Conservation (phyloP, 2,329 filamentous ascomycete species). For the Pseudopyrenochaeta lycopersici region DNA sequence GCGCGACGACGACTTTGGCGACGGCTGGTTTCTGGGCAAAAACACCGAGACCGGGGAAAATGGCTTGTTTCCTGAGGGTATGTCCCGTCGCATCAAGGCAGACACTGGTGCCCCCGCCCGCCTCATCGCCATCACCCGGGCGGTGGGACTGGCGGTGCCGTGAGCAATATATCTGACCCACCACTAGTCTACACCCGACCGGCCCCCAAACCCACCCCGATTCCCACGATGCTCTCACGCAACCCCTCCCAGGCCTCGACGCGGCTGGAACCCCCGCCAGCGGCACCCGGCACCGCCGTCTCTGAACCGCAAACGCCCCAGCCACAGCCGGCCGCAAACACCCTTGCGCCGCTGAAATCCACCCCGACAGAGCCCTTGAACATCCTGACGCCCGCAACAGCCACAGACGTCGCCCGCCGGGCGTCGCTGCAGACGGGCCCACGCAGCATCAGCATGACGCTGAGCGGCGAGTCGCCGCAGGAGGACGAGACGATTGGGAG, state of each 20-base stretch:
- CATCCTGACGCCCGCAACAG: conserved; percentile 26
- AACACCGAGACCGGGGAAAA: conserved; percentile 77
- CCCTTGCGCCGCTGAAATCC: conserved; percentile 26
- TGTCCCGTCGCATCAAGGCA: conserved; percentile 29
- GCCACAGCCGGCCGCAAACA: conserved; percentile 22
- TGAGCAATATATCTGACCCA: conserved; percentile 24
- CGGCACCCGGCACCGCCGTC: conserved; percentile 24
- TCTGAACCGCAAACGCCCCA: conserved; percentile 26
- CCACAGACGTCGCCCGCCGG: conserved; percentile 23
- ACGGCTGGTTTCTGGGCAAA: conserved; percentile 83
- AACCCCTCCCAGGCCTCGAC: conserved; percentile 35
- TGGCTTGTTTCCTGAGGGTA: conserved; percentile 85
- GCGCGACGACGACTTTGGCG: conserved; percentile 86
- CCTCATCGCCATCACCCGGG: neutral
- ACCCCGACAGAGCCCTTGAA: conserved; percentile 41
- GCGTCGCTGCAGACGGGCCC: conserved; percentile 33
- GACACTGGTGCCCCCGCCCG: no score
- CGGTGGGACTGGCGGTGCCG: neutral
- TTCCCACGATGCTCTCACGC: conserved; percentile 42
- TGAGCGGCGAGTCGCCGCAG: conserved; percentile 47
- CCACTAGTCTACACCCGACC: conserved; percentile 68
- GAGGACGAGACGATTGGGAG: conserved; percentile 63
- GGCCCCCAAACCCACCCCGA: conserved; percentile 58
- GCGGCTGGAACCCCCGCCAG: conserved; percentile 13
- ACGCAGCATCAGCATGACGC: conserved; percentile 47